Percentiles rank a stretch among this genome's conserved stretches.
Evolutionary conservation across 805 yeast species (phyloP).

Genomic region (Metschnikowia corniflorae): DNA sequence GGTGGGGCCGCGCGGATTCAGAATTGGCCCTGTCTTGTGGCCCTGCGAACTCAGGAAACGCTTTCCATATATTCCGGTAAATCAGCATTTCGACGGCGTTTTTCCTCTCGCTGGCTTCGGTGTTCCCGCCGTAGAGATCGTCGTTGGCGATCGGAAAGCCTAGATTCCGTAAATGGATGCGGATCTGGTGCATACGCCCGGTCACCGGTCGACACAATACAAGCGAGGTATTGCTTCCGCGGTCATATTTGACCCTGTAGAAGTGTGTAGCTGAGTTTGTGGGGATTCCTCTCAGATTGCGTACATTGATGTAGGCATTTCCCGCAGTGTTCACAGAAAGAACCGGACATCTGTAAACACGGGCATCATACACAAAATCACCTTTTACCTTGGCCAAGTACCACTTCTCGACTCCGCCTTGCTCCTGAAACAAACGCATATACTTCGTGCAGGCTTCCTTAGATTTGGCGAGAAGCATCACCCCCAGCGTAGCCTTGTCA

Average conservation of each 20-base stretch:
- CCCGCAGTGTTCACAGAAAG: slow-evolving; percentile 30
- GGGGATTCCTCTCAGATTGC: slow-evolving; percentile 22
- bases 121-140: slow-evolving; percentile 9
- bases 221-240: slow-evolving; percentile 34
- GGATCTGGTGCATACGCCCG: slow-evolving; percentile 56
- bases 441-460: slow-evolving; percentile 28
- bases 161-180: slow-evolving; percentile 50
- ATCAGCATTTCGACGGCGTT: slow-evolving; percentile 9
- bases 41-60: slow-evolving; percentile 4
- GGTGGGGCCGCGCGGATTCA: no score
- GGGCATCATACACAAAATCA: slow-evolving; percentile 32
- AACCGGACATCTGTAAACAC: slow-evolving; percentile 38
- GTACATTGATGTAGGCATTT: slow-evolving; percentile 24
- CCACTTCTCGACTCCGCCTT: slow-evolving; percentile 31
- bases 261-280: slow-evolving; percentile 34
- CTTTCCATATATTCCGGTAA: slow-evolving; percentile 3
- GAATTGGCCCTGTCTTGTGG: background rate
- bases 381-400: slow-evolving; percentile 46
- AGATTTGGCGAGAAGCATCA: slow-evolving; percentile 42
- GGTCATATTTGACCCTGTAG: slow-evolving; percentile 27
- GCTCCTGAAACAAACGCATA: slow-evolving; percentile 29
- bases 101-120: slow-evolving; percentile 4
- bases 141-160: slow-evolving; percentile 25
- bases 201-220: slow-evolving; percentile 49
- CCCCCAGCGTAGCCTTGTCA: slow-evolving; percentile 52